A percentile compares a stretch with the other conserved stretches of the same genome.
phyloP scores from a whole-genome alignment of 805 yeast genomes.

The Scheffersomyces lignosus region DNA sequence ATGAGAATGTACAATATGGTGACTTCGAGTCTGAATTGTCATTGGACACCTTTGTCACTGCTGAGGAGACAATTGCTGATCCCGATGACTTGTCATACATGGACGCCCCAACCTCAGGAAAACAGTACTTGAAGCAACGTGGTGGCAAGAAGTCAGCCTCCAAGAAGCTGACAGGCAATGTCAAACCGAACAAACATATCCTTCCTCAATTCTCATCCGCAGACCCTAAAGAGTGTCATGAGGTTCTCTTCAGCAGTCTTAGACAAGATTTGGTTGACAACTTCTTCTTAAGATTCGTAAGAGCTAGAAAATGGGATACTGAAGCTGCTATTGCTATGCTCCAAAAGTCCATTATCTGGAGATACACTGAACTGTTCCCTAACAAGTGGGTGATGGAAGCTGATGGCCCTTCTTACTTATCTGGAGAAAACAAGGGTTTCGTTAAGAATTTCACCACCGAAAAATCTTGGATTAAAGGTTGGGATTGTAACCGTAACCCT shows the following conservation, averaged over 20 bases:
- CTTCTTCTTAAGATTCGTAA: slow-evolving; percentile 66
- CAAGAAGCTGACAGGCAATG: slow-evolving; percentile 1
- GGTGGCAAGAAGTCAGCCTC: background rate
- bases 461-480: slow-evolving; percentile 75
- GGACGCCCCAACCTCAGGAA: slow-evolving; percentile 1
- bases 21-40: slow-evolving; percentile 21
- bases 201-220: slow-evolving; percentile 52
- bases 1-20: slow-evolving; percentile 15
- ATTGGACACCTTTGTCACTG: slow-evolving; percentile 34
- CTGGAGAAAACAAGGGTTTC: slow-evolving; percentile 43
- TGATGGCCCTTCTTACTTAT: slow-evolving; percentile 59
- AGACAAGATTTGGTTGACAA: slow-evolving; percentile 85
- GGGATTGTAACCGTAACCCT: slow-evolving; percentile 73
- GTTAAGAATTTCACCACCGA: slow-evolving; percentile 59
- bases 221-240: slow-evolving; percentile 50
- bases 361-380: slow-evolving; percentile 58
- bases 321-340: slow-evolving; percentile 71
- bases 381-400: slow-evolving; percentile 68
- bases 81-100: slow-evolving; percentile 10
- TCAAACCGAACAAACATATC: slow-evolving; percentile 35
- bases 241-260: slow-evolving; percentile 56
- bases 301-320: slow-evolving; percentile 86
- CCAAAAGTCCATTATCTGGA: slow-evolving; percentile 74
- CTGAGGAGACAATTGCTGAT: slow-evolving; percentile 25
- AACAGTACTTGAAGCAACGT: slow-evolving; percentile 2